phyloP scores from a whole-genome alignment of 1,284 basidiomycete genomes.

The Ustilago curta region DNA sequence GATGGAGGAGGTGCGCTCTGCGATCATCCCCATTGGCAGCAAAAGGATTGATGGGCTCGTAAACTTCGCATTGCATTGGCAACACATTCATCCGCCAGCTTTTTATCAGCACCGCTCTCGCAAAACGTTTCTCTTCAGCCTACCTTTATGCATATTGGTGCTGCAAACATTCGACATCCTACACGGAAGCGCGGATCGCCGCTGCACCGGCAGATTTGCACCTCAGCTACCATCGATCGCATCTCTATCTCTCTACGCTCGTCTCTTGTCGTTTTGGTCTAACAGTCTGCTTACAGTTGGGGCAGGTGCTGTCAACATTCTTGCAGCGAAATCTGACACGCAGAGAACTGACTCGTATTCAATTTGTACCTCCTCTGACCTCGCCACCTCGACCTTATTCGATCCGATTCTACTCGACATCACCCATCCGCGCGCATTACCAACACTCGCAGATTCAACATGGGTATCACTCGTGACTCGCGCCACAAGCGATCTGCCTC shows the following conservation, averaged over 20 bases:
- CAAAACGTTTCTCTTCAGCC: no score
- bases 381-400: constrained; percentile 1
- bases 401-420: constrained; percentile 1
- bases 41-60: no score
- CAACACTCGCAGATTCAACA: constrained; percentile 50
- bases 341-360: constrained; percentile 7
- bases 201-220: not conserved
- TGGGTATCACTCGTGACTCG: constrained; percentile 70
- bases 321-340: not conserved
- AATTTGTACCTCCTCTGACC: not conserved
- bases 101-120: no score
- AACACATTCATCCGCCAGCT: no score
- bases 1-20: no score
- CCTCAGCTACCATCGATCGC: not conserved
- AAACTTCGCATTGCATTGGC: no score
- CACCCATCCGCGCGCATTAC: not conserved
- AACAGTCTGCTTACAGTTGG: not conserved
- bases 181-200: not conserved
- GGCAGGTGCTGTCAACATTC: not conserved
- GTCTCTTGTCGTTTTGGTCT: not conserved
- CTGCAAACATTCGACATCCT: not conserved
- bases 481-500: constrained; percentile 68
- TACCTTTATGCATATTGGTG: no score
- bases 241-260: no score
- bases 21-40: no score